Base-by-base conservation (phyloP, 768 basidiomycete species). In the Mycena latifolia region DNA sequence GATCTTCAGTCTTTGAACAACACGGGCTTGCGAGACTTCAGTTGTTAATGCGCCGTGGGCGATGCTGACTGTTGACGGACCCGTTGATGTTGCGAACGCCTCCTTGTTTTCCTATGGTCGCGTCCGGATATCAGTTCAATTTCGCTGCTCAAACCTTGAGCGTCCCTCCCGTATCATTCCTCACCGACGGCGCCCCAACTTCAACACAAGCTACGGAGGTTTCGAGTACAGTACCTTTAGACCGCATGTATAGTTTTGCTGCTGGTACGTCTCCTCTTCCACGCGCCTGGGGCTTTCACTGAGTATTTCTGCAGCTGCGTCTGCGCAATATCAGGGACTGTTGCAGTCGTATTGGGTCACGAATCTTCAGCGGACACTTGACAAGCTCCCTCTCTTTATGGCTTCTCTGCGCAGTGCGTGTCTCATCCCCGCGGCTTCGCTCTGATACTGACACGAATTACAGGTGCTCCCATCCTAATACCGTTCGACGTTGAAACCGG, bases 211-310 rank as follows among this genome's bases (percentile, higher is more conserved):
- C 85, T 31, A 73, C 79, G 0, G 71, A 80, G 67, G 79, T 89
- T 33, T 78, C 81, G 46, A 68, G 74, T 15, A 75, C 66, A 27
- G 81, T 83, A 25, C 74, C 82, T 6, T 72, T 91, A 62, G 84
- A 91, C 72, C 80, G 84, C 46, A 87, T 90, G 83, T 89, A 89
- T 73, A 82, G 80, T 20, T 87, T 79, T 78, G 87, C 90, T 22
- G 76, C 78, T 61, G 89, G 90, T 90, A 73, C 62, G 85, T 71
- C 31, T 63, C 35, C 50, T 35, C 45, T 14, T 14, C 39, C 52
- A 9, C 28, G 14, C 45, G 4, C 37, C 29, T 31, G 25, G 29
- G 5, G 4, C 46, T 24, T 8, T 41, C 22, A 46, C 59, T 74
- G 35, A 55, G 63, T 53, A 29, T 14, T 61, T 61, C 28, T 57